Percentiles rank a stretch among this genome's conserved stretches.
Conservation (phyloP, 2,329 filamentous ascomycete genomes). For the Xylariaceae sp. region DNA sequence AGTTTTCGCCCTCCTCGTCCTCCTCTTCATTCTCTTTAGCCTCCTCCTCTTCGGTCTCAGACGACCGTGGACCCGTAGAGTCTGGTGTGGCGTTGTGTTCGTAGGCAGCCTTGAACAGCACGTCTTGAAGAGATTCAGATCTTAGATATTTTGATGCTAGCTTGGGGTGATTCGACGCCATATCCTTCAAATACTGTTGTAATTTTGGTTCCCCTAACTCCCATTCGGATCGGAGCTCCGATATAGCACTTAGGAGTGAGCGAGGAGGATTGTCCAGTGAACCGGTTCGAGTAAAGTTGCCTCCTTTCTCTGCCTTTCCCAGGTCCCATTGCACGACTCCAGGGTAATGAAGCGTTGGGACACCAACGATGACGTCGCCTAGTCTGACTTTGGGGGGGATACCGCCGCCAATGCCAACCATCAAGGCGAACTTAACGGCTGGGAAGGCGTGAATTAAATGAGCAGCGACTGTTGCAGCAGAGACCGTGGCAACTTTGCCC, state of each 20-base stretch:
- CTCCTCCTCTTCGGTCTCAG: background rate
- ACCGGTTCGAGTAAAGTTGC: constrained; percentile 14
- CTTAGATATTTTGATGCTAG: constrained; percentile 15
- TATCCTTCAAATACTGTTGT: constrained; percentile 11
- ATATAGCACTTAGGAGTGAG: constrained; percentile 17
- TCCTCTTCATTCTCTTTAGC: constrained; percentile 1
- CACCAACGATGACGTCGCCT: constrained; percentile 23
- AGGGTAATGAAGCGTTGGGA: constrained; percentile 7
- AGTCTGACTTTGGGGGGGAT: constrained; percentile 17
- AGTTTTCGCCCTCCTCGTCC: constrained; percentile 10
- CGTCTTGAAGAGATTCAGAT: constrained; percentile 14
- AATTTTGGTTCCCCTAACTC: constrained; percentile 15
- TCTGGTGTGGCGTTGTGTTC: background rate
- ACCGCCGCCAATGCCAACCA: constrained; percentile 40
- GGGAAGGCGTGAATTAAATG: constrained; percentile 30
- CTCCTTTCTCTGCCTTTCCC: constrained; percentile 14
- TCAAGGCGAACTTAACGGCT: constrained; percentile 34
- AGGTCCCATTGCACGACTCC: constrained; percentile 24
- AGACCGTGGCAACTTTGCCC: constrained; percentile 31
- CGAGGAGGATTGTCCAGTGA: constrained; percentile 17
- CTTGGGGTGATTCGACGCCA: constrained; percentile 12
- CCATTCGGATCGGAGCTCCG: constrained; percentile 14
- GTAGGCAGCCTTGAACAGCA: constrained; percentile 10
- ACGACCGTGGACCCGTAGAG: background rate
- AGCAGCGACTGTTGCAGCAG: constrained; percentile 31